A percentile compares a stretch with the other conserved stretches of the same genome.
phyloP scores from a whole-genome alignment of 2,329 filamentous ascomycete genomes.

The Aspergillus latus region DNA sequence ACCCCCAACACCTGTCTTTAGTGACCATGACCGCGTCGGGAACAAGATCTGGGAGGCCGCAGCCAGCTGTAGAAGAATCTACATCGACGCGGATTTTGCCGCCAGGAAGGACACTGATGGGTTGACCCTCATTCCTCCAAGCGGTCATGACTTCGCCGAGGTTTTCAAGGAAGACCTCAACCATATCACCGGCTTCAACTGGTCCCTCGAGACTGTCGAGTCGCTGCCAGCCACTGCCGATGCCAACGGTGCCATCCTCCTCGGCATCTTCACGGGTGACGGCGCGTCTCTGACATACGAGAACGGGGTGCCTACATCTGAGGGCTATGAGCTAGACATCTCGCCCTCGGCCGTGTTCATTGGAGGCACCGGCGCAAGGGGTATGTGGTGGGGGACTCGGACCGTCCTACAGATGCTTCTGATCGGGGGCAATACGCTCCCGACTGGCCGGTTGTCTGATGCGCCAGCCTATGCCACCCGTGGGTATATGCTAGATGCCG shows the following conservation, averaged over 20 bases:
- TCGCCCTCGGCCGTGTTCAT: slow-evolving; percentile 43
- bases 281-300: slow-evolving; percentile 44
- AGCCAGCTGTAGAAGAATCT: slow-evolving; percentile 25
- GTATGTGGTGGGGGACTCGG: slow-evolving; percentile 60
- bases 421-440: slow-evolving; percentile 39
- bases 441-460: slow-evolving; percentile 49
- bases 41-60: background rate
- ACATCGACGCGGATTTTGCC: slow-evolving; percentile 44
- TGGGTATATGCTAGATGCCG: slow-evolving; percentile 55
- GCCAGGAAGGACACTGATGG: slow-evolving; percentile 45
- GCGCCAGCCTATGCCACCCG: slow-evolving; percentile 53
- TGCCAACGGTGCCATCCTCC: slow-evolving; percentile 42
- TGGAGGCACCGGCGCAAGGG: slow-evolving; percentile 54
- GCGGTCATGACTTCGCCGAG: slow-evolving; percentile 50
- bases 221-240: slow-evolving; percentile 28
- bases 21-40: background rate
- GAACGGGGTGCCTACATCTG: slow-evolving; percentile 48
- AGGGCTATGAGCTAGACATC: slow-evolving; percentile 52
- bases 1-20: background rate
- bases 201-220: slow-evolving; percentile 44
- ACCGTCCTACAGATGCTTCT: slow-evolving; percentile 54
- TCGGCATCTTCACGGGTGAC: slow-evolving; percentile 33
- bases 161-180: slow-evolving; percentile 49
- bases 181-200: slow-evolving; percentile 41
- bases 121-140: slow-evolving; percentile 54